Conservation (phyloP, 345 rosid species). For the Rhizophora mangle region DNA sequence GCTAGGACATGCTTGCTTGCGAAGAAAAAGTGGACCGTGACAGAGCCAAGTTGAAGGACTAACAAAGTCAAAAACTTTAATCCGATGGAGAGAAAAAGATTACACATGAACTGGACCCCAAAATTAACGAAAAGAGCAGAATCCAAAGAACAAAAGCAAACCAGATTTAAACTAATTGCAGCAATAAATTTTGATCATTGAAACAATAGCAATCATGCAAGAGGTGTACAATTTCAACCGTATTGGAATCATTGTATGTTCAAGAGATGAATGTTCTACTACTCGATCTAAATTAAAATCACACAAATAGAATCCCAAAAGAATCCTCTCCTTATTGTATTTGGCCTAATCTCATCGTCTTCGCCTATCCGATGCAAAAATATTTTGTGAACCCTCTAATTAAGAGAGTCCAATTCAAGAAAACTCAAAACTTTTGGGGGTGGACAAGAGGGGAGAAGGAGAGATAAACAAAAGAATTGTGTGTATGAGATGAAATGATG, state of each 20-base stretch:
- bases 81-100: not conserved
- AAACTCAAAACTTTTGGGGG: not conserved
- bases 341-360: slow-evolving; percentile 4
- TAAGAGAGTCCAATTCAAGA: not conserved
- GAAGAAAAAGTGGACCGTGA: not conserved
- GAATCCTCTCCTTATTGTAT: not conserved
- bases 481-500: not conserved
- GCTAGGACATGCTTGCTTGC: too few species aligned
- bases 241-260: not conserved
- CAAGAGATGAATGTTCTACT: not conserved
- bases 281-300: not conserved
- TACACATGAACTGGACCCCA: too few species aligned
- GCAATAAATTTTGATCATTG: not conserved
- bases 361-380: not conserved
- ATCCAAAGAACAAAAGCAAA: not conserved
- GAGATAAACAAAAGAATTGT: not conserved
- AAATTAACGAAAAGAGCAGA: too few species aligned
- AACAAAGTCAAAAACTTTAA: not conserved
- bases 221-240: not conserved
- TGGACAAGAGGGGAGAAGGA: not conserved
- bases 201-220: not conserved
- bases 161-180: not conserved
- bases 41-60: not conserved
- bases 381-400: not conserved
- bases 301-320: too few species aligned